Conservation (phyloP, 345 rosid genomes). For the Ceriops zippeliana region DNA sequence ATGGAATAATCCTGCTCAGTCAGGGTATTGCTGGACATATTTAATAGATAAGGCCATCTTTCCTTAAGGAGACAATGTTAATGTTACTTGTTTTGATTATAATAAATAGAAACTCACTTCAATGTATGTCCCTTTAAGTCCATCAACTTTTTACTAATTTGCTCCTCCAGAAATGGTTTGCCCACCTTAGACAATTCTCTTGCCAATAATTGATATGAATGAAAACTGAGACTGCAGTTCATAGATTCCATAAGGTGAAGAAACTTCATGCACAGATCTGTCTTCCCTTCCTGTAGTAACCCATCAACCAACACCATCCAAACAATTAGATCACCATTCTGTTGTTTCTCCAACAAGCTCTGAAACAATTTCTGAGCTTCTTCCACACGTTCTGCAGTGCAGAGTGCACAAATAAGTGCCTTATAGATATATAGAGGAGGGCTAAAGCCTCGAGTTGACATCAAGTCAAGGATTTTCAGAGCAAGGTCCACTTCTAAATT, state of each 20-base stretch:
- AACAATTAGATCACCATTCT: conserved; percentile 51
- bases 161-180: conserved; percentile 30
- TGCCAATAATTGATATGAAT: conserved; percentile 37
- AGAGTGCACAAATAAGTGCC: conserved; percentile 50
- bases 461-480: conserved; percentile 31
- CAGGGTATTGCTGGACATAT: neutral
- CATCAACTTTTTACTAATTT: conserved; percentile 13
- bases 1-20: neutral
- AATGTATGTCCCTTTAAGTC: conserved; percentile 8
- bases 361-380: conserved; percentile 47
- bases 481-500: conserved; percentile 52
- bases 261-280: conserved; percentile 47
- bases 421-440: conserved; percentile 31
- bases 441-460: conserved; percentile 27
- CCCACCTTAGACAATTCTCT: conserved; percentile 45
- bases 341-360: conserved; percentile 39
- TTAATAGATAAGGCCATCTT: neutral
- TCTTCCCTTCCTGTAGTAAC: conserved; percentile 41
- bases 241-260: conserved; percentile 49
- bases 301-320: conserved; percentile 70
- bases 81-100: neutral
- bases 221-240: conserved; percentile 30
- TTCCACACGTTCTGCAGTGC: conserved; percentile 30
- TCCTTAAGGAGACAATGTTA: neutral
- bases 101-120: conserved; percentile 1